Evolutionary conservation across 441 rosid genomes (phyloP), one percentile per base, ranked within the genome.

Genomic region (Populus hybrid): DNA sequence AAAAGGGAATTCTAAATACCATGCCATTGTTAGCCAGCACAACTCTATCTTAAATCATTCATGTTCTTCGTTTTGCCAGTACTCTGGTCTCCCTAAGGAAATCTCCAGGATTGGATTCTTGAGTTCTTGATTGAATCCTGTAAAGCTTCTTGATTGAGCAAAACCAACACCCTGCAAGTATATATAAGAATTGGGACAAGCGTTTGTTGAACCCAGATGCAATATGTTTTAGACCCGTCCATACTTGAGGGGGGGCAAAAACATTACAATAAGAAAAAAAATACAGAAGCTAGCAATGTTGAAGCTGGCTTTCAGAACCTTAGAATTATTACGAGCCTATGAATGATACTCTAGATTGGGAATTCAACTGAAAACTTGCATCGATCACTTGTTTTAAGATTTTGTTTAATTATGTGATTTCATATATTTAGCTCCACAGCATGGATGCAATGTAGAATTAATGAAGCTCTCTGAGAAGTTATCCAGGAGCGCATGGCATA

Each of bases 101-200:
- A 86, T 80, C 81, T 86, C 88, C 84, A 86, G 79, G 82, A 85
- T 86, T 78, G 86, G 88, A 65, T 76, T 81, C 54, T 74, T 72
- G 4, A 59, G 59, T 12, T 63, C 75, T 69, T 42, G 67, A 64
- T 64, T 73, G 21, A 73, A 67, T 34, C 67, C 70, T 26, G n/a
- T 28, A 23, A 24, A 24, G 54, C 42, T 69, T 68, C 63, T 77
- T 42, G 76, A 61, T 71, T 36, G 69, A 73, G 50, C 75, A 35
- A 77, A 76, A 73, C 72, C 67, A 70, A 72, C 80, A 71, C 72
- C 88, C 86, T 85, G 82, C 83, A 76, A 40, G 35, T 26, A 7
- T 26, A 26, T 2, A 26, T 61, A 21, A 20, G 34, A 36, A n/a
- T 5, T 5, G 38, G 38, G 38, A 7, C 8, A 5, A 75, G 59